A percentile compares a stretch with the other conserved stretches of the same genome.
Conservation (phyloP, 2,329 filamentous ascomycete species). For the Neoascochyta sp. region DNA sequence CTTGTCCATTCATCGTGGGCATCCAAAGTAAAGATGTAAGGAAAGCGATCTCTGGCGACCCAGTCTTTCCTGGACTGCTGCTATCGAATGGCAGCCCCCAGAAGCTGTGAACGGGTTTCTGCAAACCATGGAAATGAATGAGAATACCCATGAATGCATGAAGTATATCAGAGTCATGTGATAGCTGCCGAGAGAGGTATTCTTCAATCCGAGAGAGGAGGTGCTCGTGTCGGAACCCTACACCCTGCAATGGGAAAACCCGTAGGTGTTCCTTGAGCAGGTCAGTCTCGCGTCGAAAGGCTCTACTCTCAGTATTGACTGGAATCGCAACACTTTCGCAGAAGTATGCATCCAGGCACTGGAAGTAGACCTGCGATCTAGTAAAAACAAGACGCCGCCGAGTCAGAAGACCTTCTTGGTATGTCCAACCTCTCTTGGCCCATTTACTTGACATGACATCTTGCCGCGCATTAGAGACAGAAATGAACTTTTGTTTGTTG, state of each 20-base stretch:
- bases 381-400: conserved; percentile 38
- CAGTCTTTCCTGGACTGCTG: neutral
- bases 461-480: neutral
- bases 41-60: neutral
- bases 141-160: conserved; percentile 1
- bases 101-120: conserved; percentile 1
- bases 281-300: neutral
- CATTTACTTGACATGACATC: conserved; percentile 24
- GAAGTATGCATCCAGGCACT: conserved; percentile 15
- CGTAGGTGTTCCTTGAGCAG: conserved; percentile 1
- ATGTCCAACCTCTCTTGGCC: conserved; percentile 41
- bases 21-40: conserved; percentile 1
- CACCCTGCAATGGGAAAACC: conserved; percentile 1
- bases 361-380: conserved; percentile 29
- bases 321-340: conserved; percentile 1
- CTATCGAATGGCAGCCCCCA: conserved; percentile 1
- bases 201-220: conserved; percentile 1
- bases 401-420: conserved; percentile 40
- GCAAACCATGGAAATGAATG: neutral
- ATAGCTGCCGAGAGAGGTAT: conserved; percentile 1
- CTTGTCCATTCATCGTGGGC: conserved; percentile 1
- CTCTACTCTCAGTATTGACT: neutral
- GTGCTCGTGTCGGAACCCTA: neutral
- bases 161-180: conserved; percentile 1
- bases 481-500: neutral